phyloP scores from a whole-genome alignment of 192 early-diverging fungal species.

The Coemansia sp. region DNA sequence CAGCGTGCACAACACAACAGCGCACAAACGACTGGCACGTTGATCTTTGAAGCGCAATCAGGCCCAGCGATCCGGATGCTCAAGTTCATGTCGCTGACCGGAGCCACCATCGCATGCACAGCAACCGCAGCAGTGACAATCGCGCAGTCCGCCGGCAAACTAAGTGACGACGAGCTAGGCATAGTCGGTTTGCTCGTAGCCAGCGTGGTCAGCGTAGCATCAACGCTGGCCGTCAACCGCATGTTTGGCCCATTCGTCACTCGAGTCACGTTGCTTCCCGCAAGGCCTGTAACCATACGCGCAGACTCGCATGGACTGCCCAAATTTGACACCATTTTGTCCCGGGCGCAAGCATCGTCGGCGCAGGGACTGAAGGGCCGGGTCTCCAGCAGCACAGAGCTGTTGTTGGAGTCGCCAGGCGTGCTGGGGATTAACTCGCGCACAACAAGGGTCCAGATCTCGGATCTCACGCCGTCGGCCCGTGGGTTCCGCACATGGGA shows the following conservation, averaged over 20 bases:
- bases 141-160: constrained; percentile 18
- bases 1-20: not conserved
- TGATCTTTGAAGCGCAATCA: constrained; percentile 43
- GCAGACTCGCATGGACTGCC: constrained; percentile 39
- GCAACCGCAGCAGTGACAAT: constrained; percentile 22
- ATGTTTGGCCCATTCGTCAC: constrained; percentile 53
- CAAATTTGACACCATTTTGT: constrained; percentile 46
- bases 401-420: constrained; percentile 44
- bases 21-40: not conserved
- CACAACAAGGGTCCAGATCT: constrained; percentile 19
- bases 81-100: constrained; percentile 53
- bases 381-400: constrained; percentile 27
- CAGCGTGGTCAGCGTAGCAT: constrained; percentile 39
- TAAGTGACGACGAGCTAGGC: constrained; percentile 28
- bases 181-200: constrained; percentile 26
- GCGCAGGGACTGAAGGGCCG: constrained; percentile 14
- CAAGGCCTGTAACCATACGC: constrained; percentile 2
- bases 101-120: constrained; percentile 35
- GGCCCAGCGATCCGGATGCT: constrained; percentile 46
- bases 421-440: constrained; percentile 35
- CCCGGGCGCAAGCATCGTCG: constrained; percentile 1
- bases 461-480: constrained; percentile 30
- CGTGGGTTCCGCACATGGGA: constrained; percentile 45
- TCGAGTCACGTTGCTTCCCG: constrained; percentile 29
- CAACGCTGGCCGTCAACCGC: constrained; percentile 33